Evolutionary conservation across 2,329 filamentous ascomycete species (phyloP).

Genomic region (Colletotrichum sp.): DNA sequence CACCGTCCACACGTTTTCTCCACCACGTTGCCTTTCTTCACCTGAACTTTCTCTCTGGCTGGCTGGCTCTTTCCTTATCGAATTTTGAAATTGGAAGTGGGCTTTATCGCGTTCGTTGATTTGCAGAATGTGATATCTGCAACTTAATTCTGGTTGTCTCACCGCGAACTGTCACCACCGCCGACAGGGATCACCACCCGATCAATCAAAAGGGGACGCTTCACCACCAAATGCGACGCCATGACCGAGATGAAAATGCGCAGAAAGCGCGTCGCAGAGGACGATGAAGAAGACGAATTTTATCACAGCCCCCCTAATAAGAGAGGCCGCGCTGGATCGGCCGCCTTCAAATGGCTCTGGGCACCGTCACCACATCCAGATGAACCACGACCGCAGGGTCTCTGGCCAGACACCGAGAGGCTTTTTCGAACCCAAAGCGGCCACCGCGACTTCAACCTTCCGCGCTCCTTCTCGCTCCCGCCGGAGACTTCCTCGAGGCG

Average conservation of each 20-base stretch:
- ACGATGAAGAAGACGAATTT: background rate
- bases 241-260: slow-evolving; percentile 6
- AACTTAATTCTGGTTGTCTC: background rate
- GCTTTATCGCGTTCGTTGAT: background rate
- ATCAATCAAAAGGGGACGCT: background rate
- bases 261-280: slow-evolving; percentile 5
- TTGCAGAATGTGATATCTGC: background rate
- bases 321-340: background rate
- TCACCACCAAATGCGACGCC: background rate
- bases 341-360: slow-evolving; percentile 14
- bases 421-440: background rate
- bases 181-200: background rate
- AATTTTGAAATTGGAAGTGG: background rate
- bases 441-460: background rate
- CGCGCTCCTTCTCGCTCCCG: slow-evolving; percentile 3
- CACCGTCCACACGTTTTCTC: background rate
- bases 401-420: slow-evolving; percentile 10
- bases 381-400: background rate
- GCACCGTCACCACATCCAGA: background rate
- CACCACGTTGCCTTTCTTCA: background rate
- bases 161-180: too few species aligned
- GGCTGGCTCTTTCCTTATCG: background rate
- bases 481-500: background rate
- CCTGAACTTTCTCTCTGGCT: background rate
- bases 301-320: background rate